Evolutionary conservation across 208 protist species (phyloP).

Genomic region (Acanthamoeba healyi): DNA sequence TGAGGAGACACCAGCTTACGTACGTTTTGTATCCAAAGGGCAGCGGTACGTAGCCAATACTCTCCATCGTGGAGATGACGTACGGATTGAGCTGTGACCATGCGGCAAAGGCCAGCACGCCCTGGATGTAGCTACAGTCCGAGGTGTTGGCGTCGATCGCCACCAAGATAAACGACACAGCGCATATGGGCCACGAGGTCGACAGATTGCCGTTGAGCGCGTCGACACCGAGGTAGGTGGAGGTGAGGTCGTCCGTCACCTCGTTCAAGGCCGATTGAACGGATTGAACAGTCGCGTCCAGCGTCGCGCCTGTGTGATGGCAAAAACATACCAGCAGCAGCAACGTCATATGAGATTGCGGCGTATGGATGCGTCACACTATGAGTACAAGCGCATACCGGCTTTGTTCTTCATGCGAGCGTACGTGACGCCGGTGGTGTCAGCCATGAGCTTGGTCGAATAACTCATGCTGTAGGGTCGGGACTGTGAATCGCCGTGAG

Average conservation of each 20-base stretch:
- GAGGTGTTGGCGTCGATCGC: background rate
- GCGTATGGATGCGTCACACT: too few species aligned
- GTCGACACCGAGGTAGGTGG: background rate
- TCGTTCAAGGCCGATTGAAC: conserved; percentile 17
- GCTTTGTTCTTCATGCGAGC: background rate
- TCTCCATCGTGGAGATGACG: background rate
- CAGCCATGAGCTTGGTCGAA: conserved; percentile 49
- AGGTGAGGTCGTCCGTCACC: conserved; percentile 25
- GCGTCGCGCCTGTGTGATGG: background rate
- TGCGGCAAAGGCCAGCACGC: background rate
- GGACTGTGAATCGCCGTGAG: background rate
- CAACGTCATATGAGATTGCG: background rate
- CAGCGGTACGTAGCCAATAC: background rate
- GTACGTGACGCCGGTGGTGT: background rate
- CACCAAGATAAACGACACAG: background rate
- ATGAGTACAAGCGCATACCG: background rate
- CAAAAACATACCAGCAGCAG: background rate
- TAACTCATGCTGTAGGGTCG: conserved; percentile 55
- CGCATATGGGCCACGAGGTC: conserved; percentile 53
- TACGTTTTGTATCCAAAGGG: conserved; percentile 50
- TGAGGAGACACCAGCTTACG: background rate
- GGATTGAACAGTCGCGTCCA: background rate
- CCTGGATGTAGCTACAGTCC: conserved; percentile 14
- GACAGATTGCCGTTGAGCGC: conserved; percentile 17
- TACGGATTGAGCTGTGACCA: conserved; percentile 66